phyloP scores from a whole-genome alignment of 139 green algal genomes.

The Diplosphaera chodatii region DNA sequence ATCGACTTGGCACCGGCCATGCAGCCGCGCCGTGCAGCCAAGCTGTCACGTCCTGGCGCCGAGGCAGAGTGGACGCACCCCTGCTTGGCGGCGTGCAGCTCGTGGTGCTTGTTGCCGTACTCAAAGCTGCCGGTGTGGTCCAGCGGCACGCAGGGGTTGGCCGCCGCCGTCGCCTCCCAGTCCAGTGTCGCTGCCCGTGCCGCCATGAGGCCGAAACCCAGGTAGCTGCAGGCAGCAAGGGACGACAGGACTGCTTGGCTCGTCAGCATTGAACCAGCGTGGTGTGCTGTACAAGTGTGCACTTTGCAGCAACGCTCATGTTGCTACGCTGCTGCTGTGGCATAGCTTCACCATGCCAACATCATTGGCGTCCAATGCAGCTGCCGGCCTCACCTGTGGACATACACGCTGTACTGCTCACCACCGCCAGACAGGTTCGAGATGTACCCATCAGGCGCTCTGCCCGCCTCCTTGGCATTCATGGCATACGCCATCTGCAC shows the following conservation, averaged over 20 bases:
- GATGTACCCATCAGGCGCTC: slow-evolving; percentile 63
- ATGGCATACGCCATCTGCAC: slow-evolving; percentile 88
- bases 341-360: no score
- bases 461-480: slow-evolving; percentile 33
- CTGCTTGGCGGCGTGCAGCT: slow-evolving; percentile 3
- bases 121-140: slow-evolving; percentile 40
- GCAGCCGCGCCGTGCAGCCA: no score
- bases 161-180: slow-evolving; percentile 16
- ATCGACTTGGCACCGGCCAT: no score
- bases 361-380: no score
- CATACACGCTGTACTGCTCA: slow-evolving; percentile 83
- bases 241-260: no score
- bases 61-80: no score
- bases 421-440: slow-evolving; percentile 55
- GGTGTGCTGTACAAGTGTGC: no score
- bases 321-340: no score
- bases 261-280: no score
- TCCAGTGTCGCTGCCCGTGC: slow-evolving; percentile 76
- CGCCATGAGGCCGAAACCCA: slow-evolving; percentile 97
- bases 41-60: no score
- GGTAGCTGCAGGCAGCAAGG: slow-evolving; percentile 57
- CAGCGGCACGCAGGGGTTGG: slow-evolving; percentile 70
- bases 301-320: no score
- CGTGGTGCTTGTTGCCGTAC: slow-evolving; percentile 51
- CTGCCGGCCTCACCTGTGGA: slow-evolving; percentile 73